Base-by-base conservation (phyloP, 2,329 filamentous ascomycete genomes). In the Sporothrix phasma region DNA sequence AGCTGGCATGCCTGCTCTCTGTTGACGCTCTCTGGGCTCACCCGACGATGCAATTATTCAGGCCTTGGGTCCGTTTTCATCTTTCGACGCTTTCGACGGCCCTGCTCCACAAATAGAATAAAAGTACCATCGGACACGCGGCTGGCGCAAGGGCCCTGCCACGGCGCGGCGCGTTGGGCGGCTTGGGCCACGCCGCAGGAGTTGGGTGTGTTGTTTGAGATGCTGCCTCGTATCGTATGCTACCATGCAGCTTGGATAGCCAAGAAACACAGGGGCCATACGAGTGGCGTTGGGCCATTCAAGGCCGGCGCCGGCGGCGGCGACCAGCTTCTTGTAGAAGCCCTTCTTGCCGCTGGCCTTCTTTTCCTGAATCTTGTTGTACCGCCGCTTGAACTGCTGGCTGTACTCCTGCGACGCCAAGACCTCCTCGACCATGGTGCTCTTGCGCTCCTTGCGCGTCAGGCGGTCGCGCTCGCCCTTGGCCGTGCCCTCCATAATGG, bases 291-390 rank as follows among this genome's bases (percentile, higher is more conserved):
- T 22, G 19, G 10, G 3, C 19, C 3, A 13, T 13, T 68, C 66
- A 69, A 39, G 58, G 67, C 43, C 69, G 65, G 24, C 70, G 69
- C 47, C 71, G 69, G 5, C 73, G 68, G 11, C 69, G n/a, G 77
- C 73, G 72, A 89, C 84, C 69, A 96, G 75, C 64, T 87, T 88
- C 73, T 93, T 93, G 80, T 97, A 97, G 71, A 90, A 88, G 0
- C 84, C 86, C 76, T 93, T 97, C 79, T 91, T 95, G 61, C 94
- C 94, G 70, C 90, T 96, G 26, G 83, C 84, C 77, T 96, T 97
- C 67, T 82, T 82, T 60, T 81, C 81, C 73, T 97, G 92, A 59
- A 97, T 90, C 65, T 93, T 87, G 64, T 84, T 81, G 75, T 96
- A 97, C 76, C 96, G 97, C 71, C 81, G 83, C 80, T 89, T 91